Percentiles rank a stretch among this genome's conserved stretches.
phyloP scores from a whole-genome alignment of 169 alveolate genomes.

The Amoebophrya sp. region DNA sequence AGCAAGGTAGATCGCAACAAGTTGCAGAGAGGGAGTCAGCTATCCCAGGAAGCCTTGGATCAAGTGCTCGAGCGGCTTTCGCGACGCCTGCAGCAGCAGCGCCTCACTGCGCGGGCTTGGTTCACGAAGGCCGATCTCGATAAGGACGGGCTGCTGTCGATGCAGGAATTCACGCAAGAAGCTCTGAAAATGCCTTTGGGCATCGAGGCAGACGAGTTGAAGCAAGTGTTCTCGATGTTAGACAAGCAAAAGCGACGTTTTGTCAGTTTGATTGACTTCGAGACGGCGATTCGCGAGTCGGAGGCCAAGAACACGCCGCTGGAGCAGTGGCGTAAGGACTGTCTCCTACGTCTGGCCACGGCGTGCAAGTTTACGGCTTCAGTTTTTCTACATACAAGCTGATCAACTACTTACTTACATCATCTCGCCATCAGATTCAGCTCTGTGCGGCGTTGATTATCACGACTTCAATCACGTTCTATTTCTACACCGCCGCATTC shows the following conservation, averaged over 20 bases:
- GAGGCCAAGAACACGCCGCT: not conserved
- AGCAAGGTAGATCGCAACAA: not conserved
- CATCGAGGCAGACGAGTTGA: not conserved
- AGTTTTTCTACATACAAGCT: no score
- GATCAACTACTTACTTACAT: no score
- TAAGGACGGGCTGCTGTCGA: not conserved
- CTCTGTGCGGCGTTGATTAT: no score
- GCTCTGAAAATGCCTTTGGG: not conserved
- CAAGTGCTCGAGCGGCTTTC: not conserved
- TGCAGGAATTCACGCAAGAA: not conserved
- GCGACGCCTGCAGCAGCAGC: not conserved
- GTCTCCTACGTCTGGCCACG: not conserved
- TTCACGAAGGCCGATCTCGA: not conserved
- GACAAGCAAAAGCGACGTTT: not conserved
- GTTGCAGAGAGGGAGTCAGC: not conserved
- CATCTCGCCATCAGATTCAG: no score
- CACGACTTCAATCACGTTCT: no score
- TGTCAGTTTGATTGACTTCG: not conserved
- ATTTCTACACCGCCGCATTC: no score
- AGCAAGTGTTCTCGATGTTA: not conserved
- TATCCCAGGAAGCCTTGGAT: not conserved
- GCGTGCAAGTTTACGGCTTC: slow-evolving; percentile 1
- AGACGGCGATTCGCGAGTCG: not conserved
- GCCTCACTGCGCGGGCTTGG: not conserved
- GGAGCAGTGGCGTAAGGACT: not conserved